phyloP scores from a whole-genome alignment of 345 rosid genomes.

The Rhodamnia rubescens region DNA sequence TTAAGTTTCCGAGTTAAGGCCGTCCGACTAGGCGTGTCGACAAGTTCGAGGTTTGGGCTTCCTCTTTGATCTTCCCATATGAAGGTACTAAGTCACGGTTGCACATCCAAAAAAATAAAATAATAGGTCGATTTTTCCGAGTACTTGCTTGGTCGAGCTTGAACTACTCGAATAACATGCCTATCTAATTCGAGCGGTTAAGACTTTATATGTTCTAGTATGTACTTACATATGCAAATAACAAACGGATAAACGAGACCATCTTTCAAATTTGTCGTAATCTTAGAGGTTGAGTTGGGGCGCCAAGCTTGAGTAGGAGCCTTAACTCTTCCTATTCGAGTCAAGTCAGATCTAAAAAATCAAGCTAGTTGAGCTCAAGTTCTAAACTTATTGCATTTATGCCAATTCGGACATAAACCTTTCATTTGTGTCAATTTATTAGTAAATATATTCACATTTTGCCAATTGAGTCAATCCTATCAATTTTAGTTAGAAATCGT shows the following conservation, averaged over 20 bases:
- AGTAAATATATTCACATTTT: too few relatives aligned
- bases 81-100: background rate
- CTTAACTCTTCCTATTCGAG: background rate
- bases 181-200: background rate
- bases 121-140: background rate
- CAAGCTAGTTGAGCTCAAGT: background rate
- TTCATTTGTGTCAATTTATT: too few relatives aligned
- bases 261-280: background rate
- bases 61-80: background rate
- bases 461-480: too few relatives aligned
- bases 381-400: too few relatives aligned
- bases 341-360: background rate
- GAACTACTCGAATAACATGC: background rate
- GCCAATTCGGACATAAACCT: too few relatives aligned
- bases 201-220: background rate
- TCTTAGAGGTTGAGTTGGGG: background rate
- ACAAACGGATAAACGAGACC: background rate
- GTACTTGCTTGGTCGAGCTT: background rate
- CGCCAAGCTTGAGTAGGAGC: background rate
- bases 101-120: background rate
- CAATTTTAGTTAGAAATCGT: too few relatives aligned
- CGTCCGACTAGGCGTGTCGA: background rate
- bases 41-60: background rate
- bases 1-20: background rate
- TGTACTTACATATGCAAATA: background rate